These are phyloP conservation scores for Plectranthus barbatus DNA, from an alignment of 257 asterid species.

Conservation along the genomic window DNA sequence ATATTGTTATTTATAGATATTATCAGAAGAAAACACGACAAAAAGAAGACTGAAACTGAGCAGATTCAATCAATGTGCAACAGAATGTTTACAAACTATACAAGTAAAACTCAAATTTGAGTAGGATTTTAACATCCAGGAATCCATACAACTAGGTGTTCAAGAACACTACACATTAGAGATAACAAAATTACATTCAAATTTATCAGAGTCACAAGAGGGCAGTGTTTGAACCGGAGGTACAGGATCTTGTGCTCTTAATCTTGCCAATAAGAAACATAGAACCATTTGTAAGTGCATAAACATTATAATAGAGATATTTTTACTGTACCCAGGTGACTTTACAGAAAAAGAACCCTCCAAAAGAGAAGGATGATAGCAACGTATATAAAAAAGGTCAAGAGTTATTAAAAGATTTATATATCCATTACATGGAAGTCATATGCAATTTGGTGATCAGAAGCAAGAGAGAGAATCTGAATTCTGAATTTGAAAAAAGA, in stretches of 20 bases:
- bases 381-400: background rate
- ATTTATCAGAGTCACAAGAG: background rate
- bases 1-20: background rate
- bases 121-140: background rate
- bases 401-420: background rate
- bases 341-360: background rate
- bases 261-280: background rate
- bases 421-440: background rate
- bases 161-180: background rate
- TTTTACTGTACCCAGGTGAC: background rate
- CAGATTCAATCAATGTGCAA: background rate
- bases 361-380: conserved; percentile 1
- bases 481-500: conserved; percentile 12
- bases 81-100: background rate
- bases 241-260: background rate
- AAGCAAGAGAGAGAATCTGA: conserved; percentile 2
- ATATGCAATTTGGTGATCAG: background rate
- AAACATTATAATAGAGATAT: background rate
- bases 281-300: background rate
- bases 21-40: background rate
- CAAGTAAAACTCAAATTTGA: background rate
- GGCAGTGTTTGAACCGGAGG: background rate
- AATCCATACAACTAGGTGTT: background rate
- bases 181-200: background rate
- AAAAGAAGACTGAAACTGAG: background rate